Base-by-base conservation (phyloP, 805 yeast species). In the Lachancea sp. region DNA sequence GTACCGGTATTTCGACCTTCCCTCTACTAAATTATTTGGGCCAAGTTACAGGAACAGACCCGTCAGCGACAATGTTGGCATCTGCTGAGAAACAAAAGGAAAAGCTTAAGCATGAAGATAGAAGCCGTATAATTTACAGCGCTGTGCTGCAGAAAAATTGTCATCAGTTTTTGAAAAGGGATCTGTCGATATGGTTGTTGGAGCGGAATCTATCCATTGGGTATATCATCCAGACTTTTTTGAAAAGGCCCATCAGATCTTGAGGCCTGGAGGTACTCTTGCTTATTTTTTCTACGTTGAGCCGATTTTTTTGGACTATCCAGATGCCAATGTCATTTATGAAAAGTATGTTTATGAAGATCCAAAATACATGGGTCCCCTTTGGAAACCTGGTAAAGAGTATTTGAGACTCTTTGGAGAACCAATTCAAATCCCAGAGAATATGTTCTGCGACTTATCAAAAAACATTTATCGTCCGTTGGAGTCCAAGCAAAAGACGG, bases 141-240 rank as follows among this genome's bases (percentile, higher is more conserved):
- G 45, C 4, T 40, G 51, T 3, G 29, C 44, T 11, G 58, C 61
- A 7, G 71, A 61, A 42, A 48, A 58, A 19, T 36, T 60, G 34
- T 28, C 51, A 3, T 26, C 21, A 3, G 42, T 55, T 5, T 42
- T 49, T 19, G 41, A 58, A 5, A 46, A 41, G 5, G 55, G 53
- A 8, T 57, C 72, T 0, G 68, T 76, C 3, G 89, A 81, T 53
- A 43, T 81, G 45, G 65, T 81, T 8, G 67, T 78, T 3, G 77
- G 78, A 17, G 90, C 89, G 0, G 87, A 85, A 55, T 77, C 83
- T 32, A 72, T 75, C n/a, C 94, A 84, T 57, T 84, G 92, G 90
- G 70, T 81, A 36, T 68, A 78, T 42, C 76, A 73, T 43, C 68
- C 62, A 1, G 49, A 50, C 25, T 77, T 75, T 51, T 77, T 77